Evolutionary conservation across 352 stramenopile genomes (phyloP), one percentile per base, ranked within the genome.

Genomic region (Globisporangium iwayamae): DNA sequence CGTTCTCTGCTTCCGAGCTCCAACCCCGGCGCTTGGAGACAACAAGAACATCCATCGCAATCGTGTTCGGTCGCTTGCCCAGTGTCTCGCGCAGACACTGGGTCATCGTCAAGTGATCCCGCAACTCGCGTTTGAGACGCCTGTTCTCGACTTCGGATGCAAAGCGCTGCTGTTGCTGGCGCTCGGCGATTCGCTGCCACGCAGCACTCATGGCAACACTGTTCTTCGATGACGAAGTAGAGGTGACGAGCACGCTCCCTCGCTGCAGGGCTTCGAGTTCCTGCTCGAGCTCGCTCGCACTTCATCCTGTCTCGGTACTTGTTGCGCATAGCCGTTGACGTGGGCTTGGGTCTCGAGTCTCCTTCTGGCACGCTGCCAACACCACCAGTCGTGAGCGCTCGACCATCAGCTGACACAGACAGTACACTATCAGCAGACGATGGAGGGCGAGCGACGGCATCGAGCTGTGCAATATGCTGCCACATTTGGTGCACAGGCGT

Each of bases 231-330:
- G 30, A n/a, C 28, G 28, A 3, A 25, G 22, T 41, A 11, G 7
- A 18, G 38, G 2, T 8, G 45, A 30, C 5, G 18, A 11, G 18
- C 11, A 9, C 51, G 18, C 30, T 7, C 2, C 55, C 36, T 36
- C 51, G 36, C 4, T 2, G 36, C 1, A 51, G 25, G n/a, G 36
- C 36, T 10, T 25, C 8, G 13, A 61, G 41, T 10, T 61, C 38
- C 8, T 30, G 1, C 11, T 61, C 36, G 2, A 61, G 55, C 30
- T 61, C 41, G 0, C 9, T n/a, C 36, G n/a, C 34, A 2, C 51
- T 56, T 56, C 51, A 56, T 56, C 13, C 43, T 43, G 25, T 43
- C 51, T 2, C 51, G 30, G n/a, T 56, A 43, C 18, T 9, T 22
- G 51, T 56, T 56, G 51, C 25, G 51, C 30, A 38, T 56, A n/a